Evolutionary conservation across 805 yeast species (phyloP).

Genomic region (Spathaspora girioi): DNA sequence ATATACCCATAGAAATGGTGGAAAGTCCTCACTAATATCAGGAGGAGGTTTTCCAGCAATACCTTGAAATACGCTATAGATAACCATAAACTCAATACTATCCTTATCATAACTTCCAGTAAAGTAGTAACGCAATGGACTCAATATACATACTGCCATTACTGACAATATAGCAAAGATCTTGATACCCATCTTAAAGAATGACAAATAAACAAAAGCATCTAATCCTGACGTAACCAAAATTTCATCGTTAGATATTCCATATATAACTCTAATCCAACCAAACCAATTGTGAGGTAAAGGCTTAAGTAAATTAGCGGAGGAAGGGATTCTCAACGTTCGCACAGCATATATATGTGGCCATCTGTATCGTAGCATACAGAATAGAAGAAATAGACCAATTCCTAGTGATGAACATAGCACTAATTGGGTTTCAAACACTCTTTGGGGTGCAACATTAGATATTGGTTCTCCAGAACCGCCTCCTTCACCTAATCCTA

Average conservation of each 20-base stretch:
- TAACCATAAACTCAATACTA: slow-evolving; percentile 12
- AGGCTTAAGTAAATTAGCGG: slow-evolving; percentile 25
- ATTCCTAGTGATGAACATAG: slow-evolving; percentile 47
- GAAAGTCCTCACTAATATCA: slow-evolving; percentile 32
- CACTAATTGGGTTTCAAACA: slow-evolving; percentile 51
- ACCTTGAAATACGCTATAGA: not conserved
- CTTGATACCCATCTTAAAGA: slow-evolving; percentile 65
- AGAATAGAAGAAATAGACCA: slow-evolving; percentile 45
- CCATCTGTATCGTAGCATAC: slow-evolving; percentile 49
- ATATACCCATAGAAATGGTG: slow-evolving; percentile 47
- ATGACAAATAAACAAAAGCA: slow-evolving; percentile 56
- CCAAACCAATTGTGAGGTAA: slow-evolving; percentile 58
- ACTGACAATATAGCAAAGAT: slow-evolving; percentile 61
- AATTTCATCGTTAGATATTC: slow-evolving; percentile 70
- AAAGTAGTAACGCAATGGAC: slow-evolving; percentile 37
- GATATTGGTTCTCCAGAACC: slow-evolving; percentile 4
- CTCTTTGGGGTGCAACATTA: slow-evolving; percentile 40
- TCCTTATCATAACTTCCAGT: slow-evolving; percentile 44
- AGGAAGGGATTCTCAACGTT: slow-evolving; percentile 42
- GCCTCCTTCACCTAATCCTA: not conserved
- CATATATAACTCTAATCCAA: slow-evolving; percentile 67
- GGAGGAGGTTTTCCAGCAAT: slow-evolving; percentile 13
- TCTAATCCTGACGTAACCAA: slow-evolving; percentile 88
- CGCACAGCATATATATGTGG: slow-evolving; percentile 58
- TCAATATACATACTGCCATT: slow-evolving; percentile 43